Percentiles rank a stretch among this genome's conserved stretches.
Conservation (phyloP, 139 green algal genomes). For the Chlamydomonas eustigma region DNA sequence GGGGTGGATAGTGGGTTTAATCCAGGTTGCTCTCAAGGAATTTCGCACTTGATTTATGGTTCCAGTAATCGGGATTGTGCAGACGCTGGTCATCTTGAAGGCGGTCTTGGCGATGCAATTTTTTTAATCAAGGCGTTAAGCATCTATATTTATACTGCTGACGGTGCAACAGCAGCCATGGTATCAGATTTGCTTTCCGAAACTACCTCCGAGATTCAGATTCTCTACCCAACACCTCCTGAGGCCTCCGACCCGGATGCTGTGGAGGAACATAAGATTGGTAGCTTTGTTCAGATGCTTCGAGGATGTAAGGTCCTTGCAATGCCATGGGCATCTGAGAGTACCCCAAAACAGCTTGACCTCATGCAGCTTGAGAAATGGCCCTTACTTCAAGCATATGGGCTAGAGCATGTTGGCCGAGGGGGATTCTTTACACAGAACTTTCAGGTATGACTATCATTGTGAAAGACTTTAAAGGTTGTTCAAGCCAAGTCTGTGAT, state of each 20-base stretch:
- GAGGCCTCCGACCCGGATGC: constrained; percentile 31
- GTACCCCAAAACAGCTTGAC: not conserved
- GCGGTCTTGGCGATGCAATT: constrained; percentile 23
- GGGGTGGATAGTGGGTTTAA: constrained; percentile 32
- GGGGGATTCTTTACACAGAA: constrained; percentile 59
- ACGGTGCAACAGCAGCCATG: not conserved
- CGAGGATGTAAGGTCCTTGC: constrained; percentile 23
- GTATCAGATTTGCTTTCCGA: constrained; percentile 12
- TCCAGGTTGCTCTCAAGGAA: constrained; percentile 14
- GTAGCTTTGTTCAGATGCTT: constrained; percentile 40
- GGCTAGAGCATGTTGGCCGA: constrained; percentile 50
- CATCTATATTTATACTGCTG: not conserved
- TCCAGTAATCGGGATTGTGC: constrained; percentile 24
- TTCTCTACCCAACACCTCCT: constrained; percentile 3
- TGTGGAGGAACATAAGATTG: constrained; percentile 39
- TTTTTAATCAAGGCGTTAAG: constrained; percentile 6
- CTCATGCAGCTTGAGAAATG: constrained; percentile 48
- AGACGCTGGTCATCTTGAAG: constrained; percentile 19
- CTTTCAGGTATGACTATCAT: constrained; percentile 42
- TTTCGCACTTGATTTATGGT: constrained; percentile 28
- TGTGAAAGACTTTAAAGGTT: no score
- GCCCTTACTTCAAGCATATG: constrained; percentile 59
- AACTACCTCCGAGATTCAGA: not conserved
- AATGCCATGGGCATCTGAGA: constrained; percentile 16
- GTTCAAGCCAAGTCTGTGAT: no score